Base-by-base conservation (phyloP, 2,329 filamentous ascomycete species). In the Aureobasidium sp. region DNA sequence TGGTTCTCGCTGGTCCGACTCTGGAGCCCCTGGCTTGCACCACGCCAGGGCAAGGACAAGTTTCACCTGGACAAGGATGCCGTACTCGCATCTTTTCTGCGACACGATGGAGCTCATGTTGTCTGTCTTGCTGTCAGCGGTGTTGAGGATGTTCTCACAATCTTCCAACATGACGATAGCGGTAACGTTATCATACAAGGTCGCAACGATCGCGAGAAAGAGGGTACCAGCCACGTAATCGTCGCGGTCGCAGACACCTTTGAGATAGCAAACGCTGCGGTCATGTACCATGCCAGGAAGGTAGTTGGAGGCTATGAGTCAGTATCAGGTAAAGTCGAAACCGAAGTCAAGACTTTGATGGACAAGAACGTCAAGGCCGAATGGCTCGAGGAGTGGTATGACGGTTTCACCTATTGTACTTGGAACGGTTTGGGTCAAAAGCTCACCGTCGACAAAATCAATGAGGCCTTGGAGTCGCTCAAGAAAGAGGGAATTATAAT, bases 391-490 rank as follows among this genome's bases (percentile, higher is more conserved):
- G 84, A 89, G 62, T 96, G 92, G 91, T 92, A 92, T 69, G 94
- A 97, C 71, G 90, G 91, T 0, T 77, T 99, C 38, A 89, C 91
- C 0, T 99, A 94, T 70, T 99, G 94, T 71, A 99, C 94, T 0
- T 99, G 94, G 94, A 99, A 97, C 69, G 88, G 86, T 0, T 78
- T 99, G 0, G 94, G 94, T 0, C 90, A 95, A 67, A 77, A 86
- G 46, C 78, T 99, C 35, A 94, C 86, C 0, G 89, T 93, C 62
- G 79, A 89, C 21, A 95, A 90, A 67, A 83, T 99, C 15, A 77
- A 91, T 13, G 73, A 84, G 42, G 90, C 92, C 1, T 77, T 97
- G 0, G 84, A 90, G 61, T 79, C 81, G 1, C 76, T 99, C 11
- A 81, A 85, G 4, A 77, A 84, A 31, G 81, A 88, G 60, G 82